Conservation (phyloP, 371 early-diverging fungal species). For the Blastocladiella emersonii region DNA sequence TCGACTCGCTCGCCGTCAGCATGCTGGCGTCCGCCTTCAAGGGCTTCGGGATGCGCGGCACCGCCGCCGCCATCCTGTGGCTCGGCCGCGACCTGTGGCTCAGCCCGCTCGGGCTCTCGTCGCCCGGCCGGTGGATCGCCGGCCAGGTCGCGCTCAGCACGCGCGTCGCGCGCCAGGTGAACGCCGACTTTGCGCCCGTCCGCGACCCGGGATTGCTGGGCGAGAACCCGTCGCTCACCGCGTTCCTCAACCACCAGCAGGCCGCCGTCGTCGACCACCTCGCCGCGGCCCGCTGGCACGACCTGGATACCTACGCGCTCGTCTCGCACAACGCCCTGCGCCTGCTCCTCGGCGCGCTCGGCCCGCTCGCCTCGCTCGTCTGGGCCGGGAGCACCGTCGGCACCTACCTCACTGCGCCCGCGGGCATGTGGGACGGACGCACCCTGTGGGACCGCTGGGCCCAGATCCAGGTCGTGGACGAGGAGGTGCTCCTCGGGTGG, state of each 20-base stretch:
- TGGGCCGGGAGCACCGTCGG: neutral
- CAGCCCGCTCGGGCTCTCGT: neutral
- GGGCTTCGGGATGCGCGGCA: neutral
- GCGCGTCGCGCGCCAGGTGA: neutral
- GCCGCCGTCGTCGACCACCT: neutral
- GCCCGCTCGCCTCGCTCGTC: neutral
- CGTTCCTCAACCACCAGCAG: neutral
- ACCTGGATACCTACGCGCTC: neutral
- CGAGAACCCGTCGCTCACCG: neutral
- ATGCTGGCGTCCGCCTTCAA: neutral
- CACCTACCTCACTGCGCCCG: neutral
- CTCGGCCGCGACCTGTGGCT: slow-evolving; percentile 3
- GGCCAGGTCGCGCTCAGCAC: neutral
- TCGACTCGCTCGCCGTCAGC: neutral
- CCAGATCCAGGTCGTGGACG: neutral
- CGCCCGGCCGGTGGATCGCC: slow-evolving; percentile 1
- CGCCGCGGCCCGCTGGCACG: neutral
- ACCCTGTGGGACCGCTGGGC: neutral
- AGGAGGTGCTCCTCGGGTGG: neutral
- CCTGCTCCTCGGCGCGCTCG: neutral
- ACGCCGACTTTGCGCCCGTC: neutral
- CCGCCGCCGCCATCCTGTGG: neutral
- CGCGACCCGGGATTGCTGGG: neutral
- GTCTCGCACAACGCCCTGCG: neutral
- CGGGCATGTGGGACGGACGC: neutral